These are phyloP conservation scores for Clonostachys sp. DNA, from an alignment of 2,329 filamentous ascomycete genomes.

Conservation along the genomic window DNA sequence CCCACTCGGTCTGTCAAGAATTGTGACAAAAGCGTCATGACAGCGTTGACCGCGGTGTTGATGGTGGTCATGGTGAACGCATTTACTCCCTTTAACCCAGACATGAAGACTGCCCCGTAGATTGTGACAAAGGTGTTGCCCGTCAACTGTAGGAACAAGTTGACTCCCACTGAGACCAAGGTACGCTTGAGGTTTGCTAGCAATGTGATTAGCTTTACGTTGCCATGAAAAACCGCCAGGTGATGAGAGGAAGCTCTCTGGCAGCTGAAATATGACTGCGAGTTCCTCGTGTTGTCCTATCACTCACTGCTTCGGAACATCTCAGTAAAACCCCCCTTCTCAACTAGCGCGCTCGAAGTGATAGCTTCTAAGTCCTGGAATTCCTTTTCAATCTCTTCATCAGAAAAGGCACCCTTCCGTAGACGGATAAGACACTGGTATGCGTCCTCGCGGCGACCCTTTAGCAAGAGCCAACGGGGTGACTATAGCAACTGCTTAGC, in stretches of 20 bases:
- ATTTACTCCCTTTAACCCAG: slow-evolving; percentile 17
- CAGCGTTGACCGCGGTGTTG: slow-evolving; percentile 10
- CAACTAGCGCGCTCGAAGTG: no score
- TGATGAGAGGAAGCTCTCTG: no score
- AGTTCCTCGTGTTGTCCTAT: no score
- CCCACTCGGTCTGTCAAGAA: slow-evolving; percentile 10
- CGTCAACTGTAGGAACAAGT: slow-evolving; percentile 21
- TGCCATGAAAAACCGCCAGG: no score
- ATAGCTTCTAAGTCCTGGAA: slow-evolving; percentile 2
- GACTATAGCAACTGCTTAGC: slow-evolving; percentile 6
- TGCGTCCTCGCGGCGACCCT: slow-evolving; percentile 18
- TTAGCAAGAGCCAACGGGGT: slow-evolving; percentile 20
- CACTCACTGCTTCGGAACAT: background rate
- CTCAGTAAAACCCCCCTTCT: background rate
- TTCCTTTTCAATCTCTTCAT: slow-evolving; percentile 14
- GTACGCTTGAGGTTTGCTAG: slow-evolving; percentile 11
- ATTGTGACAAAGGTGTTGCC: slow-evolving; percentile 17
- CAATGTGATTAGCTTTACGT: no score
- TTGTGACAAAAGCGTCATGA: slow-evolving; percentile 7
- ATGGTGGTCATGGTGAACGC: slow-evolving; percentile 16
- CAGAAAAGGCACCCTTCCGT: slow-evolving; percentile 13
- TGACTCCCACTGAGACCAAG: slow-evolving; percentile 12
- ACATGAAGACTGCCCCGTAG: slow-evolving; percentile 21
- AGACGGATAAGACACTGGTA: slow-evolving; percentile 12
- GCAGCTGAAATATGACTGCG: no score